Evolutionary conservation across 306 rosid genomes (phyloP).

Genomic region (Myrica gale): DNA sequence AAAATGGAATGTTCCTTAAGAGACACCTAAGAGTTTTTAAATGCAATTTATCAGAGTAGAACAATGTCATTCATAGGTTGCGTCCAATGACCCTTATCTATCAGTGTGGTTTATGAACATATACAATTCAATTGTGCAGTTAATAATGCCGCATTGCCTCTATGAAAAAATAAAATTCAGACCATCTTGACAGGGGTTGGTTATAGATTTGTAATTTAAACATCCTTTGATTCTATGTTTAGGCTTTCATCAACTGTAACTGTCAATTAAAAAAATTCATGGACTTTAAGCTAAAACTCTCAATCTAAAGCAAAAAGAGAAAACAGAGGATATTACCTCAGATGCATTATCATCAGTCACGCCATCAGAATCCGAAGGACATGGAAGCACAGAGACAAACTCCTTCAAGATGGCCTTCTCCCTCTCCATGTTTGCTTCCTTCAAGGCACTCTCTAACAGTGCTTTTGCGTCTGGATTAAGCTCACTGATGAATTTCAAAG

Average conservation of each 20-base stretch:
- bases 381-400: slow-evolving; percentile 32
- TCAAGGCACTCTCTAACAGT: slow-evolving; percentile 71
- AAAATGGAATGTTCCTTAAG: neutral
- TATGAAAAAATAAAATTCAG: neutral
- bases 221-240: neutral
- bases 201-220: neutral
- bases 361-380: slow-evolving; percentile 45
- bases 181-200: neutral
- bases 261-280: neutral
- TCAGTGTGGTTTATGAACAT: neutral
- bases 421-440: slow-evolving; percentile 82
- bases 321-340: slow-evolving; percentile 50
- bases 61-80: neutral
- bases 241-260: neutral
- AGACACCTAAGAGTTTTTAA: neutral
- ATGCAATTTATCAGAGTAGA: neutral
- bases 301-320: slow-evolving; percentile 11
- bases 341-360: slow-evolving; percentile 55
- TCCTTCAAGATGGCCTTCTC: slow-evolving; percentile 65
- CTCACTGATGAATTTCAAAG: slow-evolving; percentile 79
- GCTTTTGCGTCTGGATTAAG: slow-evolving; percentile 81
- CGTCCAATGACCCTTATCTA: neutral
- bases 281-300: neutral
- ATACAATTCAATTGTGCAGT: neutral
- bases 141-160: neutral